phyloP scores from a whole-genome alignment of 2,329 filamentous ascomycete species.

The Neonectria punicea region DNA sequence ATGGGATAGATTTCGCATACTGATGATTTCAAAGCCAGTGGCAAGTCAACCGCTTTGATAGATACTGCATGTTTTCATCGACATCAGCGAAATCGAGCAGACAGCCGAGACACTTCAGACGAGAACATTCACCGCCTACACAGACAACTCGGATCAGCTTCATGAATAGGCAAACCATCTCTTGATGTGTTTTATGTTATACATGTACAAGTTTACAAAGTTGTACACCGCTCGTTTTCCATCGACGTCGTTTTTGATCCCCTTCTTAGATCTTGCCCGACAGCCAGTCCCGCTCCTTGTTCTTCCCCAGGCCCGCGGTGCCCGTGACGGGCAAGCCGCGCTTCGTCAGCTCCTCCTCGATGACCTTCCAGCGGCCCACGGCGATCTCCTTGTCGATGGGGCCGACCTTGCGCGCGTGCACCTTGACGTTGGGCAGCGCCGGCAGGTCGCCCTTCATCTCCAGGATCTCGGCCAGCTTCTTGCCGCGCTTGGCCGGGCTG shows the following conservation, averaged over 20 bases:
- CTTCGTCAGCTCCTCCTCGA: conserved; percentile 74
- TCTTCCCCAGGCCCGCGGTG: conserved; percentile 51
- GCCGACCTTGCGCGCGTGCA: conserved; percentile 73
- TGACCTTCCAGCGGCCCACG: conserved; percentile 82
- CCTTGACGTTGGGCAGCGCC: conserved; percentile 74
- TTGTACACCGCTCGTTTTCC: conserved; percentile 33
- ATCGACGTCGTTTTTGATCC: conserved; percentile 6
- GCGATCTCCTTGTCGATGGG: conserved; percentile 77
- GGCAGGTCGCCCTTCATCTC: conserved; percentile 56
- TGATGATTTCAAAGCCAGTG: neutral
- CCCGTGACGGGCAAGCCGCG: conserved; percentile 69
- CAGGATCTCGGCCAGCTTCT: conserved; percentile 73
- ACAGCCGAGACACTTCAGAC: too few species aligned
- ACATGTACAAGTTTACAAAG: conserved; percentile 47
- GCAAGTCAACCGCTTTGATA: neutral
- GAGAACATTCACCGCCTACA: neutral
- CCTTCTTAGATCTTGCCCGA: conserved; percentile 50
- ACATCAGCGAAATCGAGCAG: neutral
- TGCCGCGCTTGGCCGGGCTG: conserved; percentile 64
- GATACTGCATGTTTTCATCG: neutral
- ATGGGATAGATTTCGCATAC: neutral
- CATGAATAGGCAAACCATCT: conserved; percentile 30
- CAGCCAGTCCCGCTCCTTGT: conserved; percentile 57
- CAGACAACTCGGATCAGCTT: neutral
- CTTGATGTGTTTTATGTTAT: conserved; percentile 42